Percentiles rank a stretch among this genome's conserved stretches.
phyloP scores from a whole-genome alignment of 2,329 filamentous ascomycete species.

The Cyphellophora attinorum region DNA sequence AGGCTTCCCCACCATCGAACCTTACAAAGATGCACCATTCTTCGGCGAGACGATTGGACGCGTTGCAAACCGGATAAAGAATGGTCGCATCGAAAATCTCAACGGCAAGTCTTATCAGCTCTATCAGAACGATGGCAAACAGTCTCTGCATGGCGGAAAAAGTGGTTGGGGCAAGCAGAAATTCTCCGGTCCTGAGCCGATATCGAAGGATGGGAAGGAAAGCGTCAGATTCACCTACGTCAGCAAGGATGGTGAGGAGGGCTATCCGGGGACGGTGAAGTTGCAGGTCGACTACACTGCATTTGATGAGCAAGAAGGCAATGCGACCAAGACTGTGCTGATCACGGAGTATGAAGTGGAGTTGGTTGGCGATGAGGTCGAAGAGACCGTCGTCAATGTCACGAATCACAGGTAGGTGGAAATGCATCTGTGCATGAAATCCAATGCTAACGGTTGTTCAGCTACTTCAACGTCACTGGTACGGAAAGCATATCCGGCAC shows the following conservation, averaged over 20 bases:
- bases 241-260: slow-evolving; percentile 75
- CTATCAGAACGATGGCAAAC: slow-evolving; percentile 66
- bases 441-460: slow-evolving; percentile 20
- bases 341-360: slow-evolving; percentile 85
- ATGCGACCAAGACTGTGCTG: slow-evolving; percentile 58
- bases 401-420: slow-evolving; percentile 82
- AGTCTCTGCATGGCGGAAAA: slow-evolving; percentile 64
- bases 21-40: slow-evolving; percentile 69
- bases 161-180: slow-evolving; percentile 73
- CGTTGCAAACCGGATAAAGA: slow-evolving; percentile 68
- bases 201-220: slow-evolving; percentile 51
- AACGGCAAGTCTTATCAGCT: slow-evolving; percentile 65
- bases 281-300: slow-evolving; percentile 69
- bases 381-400: slow-evolving; percentile 87
- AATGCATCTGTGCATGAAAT: not conserved
- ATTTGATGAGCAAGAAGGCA: slow-evolving; percentile 52
- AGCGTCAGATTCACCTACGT: slow-evolving; percentile 55
- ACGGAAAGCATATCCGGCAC: slow-evolving; percentile 53
- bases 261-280: slow-evolving; percentile 79
- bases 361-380: slow-evolving; percentile 61
- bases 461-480: slow-evolving; percentile 59
- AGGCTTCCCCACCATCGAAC: slow-evolving; percentile 65
- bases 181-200: slow-evolving; percentile 61
- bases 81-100: slow-evolving; percentile 59
- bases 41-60: slow-evolving; percentile 93